Evolutionary conservation across 768 basidiomycete genomes (phyloP), one percentile per base, ranked within the genome.

Genomic region (Amanita pallidorosea): DNA sequence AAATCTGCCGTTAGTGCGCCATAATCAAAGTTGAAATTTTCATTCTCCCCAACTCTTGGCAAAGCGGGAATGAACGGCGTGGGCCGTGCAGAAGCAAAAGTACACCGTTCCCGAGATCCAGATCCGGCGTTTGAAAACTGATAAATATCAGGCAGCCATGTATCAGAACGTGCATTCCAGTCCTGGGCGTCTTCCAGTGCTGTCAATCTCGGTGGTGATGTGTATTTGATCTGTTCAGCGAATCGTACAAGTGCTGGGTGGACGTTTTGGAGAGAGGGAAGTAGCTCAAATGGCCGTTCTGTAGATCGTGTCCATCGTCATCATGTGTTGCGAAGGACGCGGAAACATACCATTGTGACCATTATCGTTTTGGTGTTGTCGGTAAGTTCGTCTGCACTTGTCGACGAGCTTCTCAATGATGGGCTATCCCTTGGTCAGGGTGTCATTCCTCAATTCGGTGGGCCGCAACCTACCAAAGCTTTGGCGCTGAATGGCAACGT

Each of bases 401-500:
- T 79, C 76, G 47, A 67, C 60, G 4, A 81, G 68, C 58, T 74
- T 79, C 52, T 77, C 75, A 55, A 82, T 67, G 18, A 79, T 65
- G n/a, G 75, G 74, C 80, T 82, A 53, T 23, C 12, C 12, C 15
- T 15, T 5, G 35, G 34, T 38, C n/a, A 27, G 13, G 5, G 22
- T 25, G 13, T 47, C 11, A 18, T 23, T 18, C n/a, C 25, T 44
- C 43, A n/a, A 47, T 25, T 7, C 7, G 13, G n/a, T 17, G 25
- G 54, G 36, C 52, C 20, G 20, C 25, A 6, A 69, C 75, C 51
- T 57, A 80, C 83, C 43, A 82, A 65, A 29, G 79, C 75, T 58
- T 80, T 79, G 12, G 71, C 72, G 43, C 79, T 78, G 55, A 79
- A 77, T 5, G 80, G 76, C 43, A 83, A 68, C n/a, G 80, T 71